phyloP scores from a whole-genome alignment of 495 filamentous ascomycete species.

The Penicillium alfredii region DNA sequence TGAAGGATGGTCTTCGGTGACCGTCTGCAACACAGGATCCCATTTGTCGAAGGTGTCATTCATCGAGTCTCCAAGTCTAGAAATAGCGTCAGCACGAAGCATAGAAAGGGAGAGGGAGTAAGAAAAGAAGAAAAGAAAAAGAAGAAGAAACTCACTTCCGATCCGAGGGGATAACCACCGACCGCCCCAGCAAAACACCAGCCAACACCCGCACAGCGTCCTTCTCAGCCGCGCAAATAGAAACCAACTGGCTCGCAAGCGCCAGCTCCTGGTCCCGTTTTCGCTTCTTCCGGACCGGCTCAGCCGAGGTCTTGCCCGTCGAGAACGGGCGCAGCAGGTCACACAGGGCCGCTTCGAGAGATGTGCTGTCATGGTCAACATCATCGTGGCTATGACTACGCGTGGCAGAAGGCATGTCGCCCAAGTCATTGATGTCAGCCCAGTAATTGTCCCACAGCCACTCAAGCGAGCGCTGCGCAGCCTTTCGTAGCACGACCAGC shows the following conservation, averaged over 20 bases:
- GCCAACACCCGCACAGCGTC: conserved; percentile 20
- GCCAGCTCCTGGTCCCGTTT: conserved; percentile 23
- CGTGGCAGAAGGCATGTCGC: neutral
- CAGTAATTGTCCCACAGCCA: conserved; percentile 93
- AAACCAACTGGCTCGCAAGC: conserved; percentile 23
- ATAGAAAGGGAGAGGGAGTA: too few relatives aligned
- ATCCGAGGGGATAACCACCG: conserved; percentile 22
- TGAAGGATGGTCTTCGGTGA: conserved; percentile 22
- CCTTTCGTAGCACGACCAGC: conserved; percentile 59
- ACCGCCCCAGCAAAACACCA: conserved; percentile 24
- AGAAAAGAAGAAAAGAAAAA: conserved; percentile 1
- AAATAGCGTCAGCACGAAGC: conserved; percentile 4
- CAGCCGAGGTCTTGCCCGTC: conserved; percentile 4
- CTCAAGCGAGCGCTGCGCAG: conserved; percentile 59
- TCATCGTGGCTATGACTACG: too few relatives aligned
- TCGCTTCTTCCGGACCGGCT: conserved; percentile 29
- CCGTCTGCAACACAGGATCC: conserved; percentile 30
- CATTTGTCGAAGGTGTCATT: conserved; percentile 26
- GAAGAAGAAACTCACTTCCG: conserved; percentile 26
- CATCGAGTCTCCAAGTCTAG: conserved; percentile 32
- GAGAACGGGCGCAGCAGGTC: conserved; percentile 16
- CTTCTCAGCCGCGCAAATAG: conserved; percentile 21
- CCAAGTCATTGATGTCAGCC: conserved; percentile 32
- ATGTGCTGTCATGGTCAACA: conserved; percentile 7
- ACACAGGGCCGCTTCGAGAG: conserved; percentile 16